phyloP scores from a whole-genome alignment of 768 basidiomycete genomes.

The Serendipita sp. region DNA sequence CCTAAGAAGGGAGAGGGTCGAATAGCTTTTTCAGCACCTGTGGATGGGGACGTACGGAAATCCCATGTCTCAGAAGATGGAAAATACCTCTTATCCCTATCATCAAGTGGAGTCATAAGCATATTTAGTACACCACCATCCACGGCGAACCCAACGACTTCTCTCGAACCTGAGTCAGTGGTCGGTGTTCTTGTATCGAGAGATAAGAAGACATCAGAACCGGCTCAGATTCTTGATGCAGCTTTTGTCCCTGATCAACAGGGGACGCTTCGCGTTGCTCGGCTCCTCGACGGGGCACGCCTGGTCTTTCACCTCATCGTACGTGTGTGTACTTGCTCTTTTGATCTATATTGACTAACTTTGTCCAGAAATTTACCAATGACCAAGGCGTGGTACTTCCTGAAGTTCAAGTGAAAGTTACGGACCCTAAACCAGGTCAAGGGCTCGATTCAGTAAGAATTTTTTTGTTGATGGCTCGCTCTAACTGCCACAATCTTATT shows the following conservation, averaged over 20 bases:
- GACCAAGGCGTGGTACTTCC: slow-evolving; percentile 36
- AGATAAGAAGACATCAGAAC: slow-evolving; percentile 16
- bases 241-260: slow-evolving; percentile 27
- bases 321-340: not conserved
- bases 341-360: slow-evolving; percentile 3
- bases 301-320: slow-evolving; percentile 47
- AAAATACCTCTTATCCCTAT: slow-evolving; percentile 34
- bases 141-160: not conserved
- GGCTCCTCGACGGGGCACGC: slow-evolving; percentile 37
- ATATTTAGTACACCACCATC: slow-evolving; percentile 38
- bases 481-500: slow-evolving; percentile 15
- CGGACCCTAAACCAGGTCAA: slow-evolving; percentile 12
- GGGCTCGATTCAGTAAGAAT: slow-evolving; percentile 9
- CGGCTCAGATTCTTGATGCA: slow-evolving; percentile 28
- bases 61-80: not conserved
- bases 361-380: slow-evolving; percentile 36
- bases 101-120: slow-evolving; percentile 41
- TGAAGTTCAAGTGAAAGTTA: slow-evolving; percentile 19
- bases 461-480: not conserved
- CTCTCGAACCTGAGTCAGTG: slow-evolving; percentile 4
- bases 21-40: slow-evolving; percentile 40
- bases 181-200: not conserved
- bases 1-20: slow-evolving; percentile 31
- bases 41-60: slow-evolving; percentile 45
- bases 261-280: slow-evolving; percentile 34